Evolutionary conservation across 192 early-diverging fungal genomes (phyloP).

Genomic region (Gigaspora rosea): DNA sequence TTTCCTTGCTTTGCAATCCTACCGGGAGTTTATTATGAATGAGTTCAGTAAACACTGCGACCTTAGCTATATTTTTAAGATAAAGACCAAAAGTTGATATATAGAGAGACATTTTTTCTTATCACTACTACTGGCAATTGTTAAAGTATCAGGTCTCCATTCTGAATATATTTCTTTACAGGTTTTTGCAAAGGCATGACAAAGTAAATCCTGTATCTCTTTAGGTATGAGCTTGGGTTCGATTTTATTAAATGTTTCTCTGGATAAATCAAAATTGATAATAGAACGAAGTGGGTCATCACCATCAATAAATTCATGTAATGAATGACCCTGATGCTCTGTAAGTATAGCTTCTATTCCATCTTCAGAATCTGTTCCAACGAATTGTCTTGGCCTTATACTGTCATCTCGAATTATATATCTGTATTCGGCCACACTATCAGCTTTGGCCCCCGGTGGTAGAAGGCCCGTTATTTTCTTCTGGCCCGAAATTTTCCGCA

Average conservation of each 20-base stretch:
- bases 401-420: neutral
- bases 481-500: neutral
- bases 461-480: neutral
- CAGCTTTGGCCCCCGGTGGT: neutral
- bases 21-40: neutral
- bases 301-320: constrained; percentile 19
- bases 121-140: constrained; percentile 5
- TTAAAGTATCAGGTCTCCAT: neutral
- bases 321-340: neutral
- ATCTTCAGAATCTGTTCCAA: neutral
- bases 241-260: neutral
- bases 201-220: neutral
- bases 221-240: constrained; percentile 12
- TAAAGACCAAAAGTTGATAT: neutral
- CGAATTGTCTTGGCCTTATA: neutral
- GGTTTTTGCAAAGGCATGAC: neutral
- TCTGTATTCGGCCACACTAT: neutral
- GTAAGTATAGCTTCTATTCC: neutral
- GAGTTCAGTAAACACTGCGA: neutral
- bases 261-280: constrained; percentile 15
- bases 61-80: constrained; percentile 8
- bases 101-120: neutral
- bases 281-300: neutral
- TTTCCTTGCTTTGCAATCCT: neutral
- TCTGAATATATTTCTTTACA: neutral